Percentiles rank a stretch among this genome's conserved stretches.
These are phyloP conservation scores for Zasmidium citrigriseum DNA, from an alignment of 2,329 filamentous ascomycete genomes.

Conservation along the genomic window DNA sequence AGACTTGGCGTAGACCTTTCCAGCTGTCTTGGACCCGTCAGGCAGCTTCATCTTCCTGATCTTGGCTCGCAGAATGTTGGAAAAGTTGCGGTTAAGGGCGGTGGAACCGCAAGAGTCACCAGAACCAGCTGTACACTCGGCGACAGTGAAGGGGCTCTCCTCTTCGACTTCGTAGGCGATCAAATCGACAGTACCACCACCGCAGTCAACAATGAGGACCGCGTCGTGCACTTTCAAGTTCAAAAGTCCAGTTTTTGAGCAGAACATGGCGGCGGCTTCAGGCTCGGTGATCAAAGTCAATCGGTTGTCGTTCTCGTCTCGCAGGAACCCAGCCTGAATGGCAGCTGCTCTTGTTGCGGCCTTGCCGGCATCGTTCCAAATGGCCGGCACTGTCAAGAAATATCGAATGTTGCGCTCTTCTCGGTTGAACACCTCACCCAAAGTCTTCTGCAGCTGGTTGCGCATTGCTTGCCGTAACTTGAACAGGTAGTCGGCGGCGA, in stretches of 20 bases:
- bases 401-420: slow-evolving; percentile 98
- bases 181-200: slow-evolving; percentile 97
- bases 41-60: slow-evolving; percentile 99
- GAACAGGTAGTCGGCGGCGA: slow-evolving; percentile 98
- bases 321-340: slow-evolving; percentile 93
- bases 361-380: slow-evolving; percentile 99
- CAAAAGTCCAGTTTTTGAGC: slow-evolving; percentile 91
- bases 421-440: slow-evolving; percentile 95
- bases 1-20: slow-evolving; percentile 96
- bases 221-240: slow-evolving; percentile 98
- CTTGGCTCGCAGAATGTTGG: slow-evolving; percentile 95
- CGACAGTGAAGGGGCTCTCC: slow-evolving; percentile 93
- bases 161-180: slow-evolving; percentile 99
- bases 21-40: slow-evolving; percentile 95
- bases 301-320: slow-evolving; percentile 96
- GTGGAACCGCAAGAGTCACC: slow-evolving; percentile 99
- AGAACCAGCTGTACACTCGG: slow-evolving; percentile 94
- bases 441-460: slow-evolving; percentile 89
- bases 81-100: slow-evolving; percentile 95
- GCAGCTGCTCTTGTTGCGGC: slow-evolving; percentile 93
- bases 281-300: slow-evolving; percentile 94
- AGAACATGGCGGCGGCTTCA: slow-evolving; percentile 95
- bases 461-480: slow-evolving; percentile 97
- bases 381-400: slow-evolving; percentile 97
- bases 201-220: slow-evolving; percentile 97